Evolutionary conservation across 352 stramenopile species (phyloP).

Genomic region (Lagenidium giganteum): DNA sequence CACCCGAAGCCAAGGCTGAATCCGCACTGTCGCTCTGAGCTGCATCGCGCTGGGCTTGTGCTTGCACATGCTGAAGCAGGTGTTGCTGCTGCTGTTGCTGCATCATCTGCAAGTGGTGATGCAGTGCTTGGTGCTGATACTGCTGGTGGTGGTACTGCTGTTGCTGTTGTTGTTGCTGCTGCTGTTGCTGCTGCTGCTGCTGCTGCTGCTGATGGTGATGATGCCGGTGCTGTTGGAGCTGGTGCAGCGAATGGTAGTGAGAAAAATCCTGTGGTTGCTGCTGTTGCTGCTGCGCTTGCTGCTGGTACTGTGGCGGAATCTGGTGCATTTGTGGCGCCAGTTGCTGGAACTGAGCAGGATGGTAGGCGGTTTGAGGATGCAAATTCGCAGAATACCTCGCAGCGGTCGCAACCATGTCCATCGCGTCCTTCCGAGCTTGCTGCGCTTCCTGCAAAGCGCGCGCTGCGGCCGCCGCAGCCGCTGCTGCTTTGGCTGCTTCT

Average conservation of each 20-base stretch:
- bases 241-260: conserved; percentile 13
- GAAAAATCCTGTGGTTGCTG: conserved; percentile 7
- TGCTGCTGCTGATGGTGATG: conserved; percentile 37
- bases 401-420: conserved; percentile 77
- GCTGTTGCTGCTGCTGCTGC: conserved; percentile 36
- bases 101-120: conserved; percentile 36
- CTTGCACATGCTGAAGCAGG: conserved; percentile 31
- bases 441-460: conserved; percentile 72
- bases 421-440: conserved; percentile 69
- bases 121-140: conserved; percentile 36
- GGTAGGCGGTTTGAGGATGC: conserved; percentile 41
- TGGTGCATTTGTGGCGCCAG: too few species aligned
- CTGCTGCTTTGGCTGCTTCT: conserved; percentile 68
- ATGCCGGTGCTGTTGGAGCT: conserved; percentile 19
- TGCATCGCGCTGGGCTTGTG: too few species aligned
- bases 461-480: conserved; percentile 58
- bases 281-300: conserved; percentile 12
- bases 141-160: conserved; percentile 37
- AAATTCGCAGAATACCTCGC: conserved; percentile 74
- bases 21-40: too few species aligned
- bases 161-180: conserved; percentile 45
- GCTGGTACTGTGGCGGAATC: conserved; percentile 17
- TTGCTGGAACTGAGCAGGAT: conserved; percentile 19
- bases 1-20: too few species aligned
- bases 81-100: conserved; percentile 41